phyloP scores from a whole-genome alignment of 2,329 filamentous ascomycete genomes.

The Rhexocercosporidium sp. region DNA sequence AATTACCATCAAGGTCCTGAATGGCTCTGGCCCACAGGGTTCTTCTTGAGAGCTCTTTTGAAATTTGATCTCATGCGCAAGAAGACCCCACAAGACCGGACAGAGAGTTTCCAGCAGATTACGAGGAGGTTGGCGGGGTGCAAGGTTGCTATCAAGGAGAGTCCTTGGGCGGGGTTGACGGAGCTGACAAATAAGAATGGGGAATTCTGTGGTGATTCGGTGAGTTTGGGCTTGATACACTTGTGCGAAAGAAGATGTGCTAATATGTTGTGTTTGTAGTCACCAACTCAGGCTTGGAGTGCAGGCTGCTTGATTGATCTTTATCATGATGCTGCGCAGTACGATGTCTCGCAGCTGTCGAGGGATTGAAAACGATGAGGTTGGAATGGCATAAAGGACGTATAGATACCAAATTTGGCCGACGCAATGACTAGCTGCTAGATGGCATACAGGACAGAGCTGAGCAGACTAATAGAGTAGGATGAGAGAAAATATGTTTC shows the following conservation, averaged over 20 bases:
- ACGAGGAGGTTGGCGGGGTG: conserved; percentile 82
- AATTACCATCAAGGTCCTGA: conserved; percentile 99
- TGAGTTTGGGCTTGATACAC: conserved; percentile 56
- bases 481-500: not conserved
- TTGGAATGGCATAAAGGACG: not conserved
- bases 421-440: not conserved
- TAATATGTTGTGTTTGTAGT: conserved; percentile 53
- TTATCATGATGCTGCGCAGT: conserved; percentile 81
- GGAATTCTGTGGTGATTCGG: conserved; percentile 83
- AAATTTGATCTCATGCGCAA: conserved; percentile 85
- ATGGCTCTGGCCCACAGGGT: conserved; percentile 97
- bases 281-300: conserved; percentile 95
- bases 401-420: too few species aligned
- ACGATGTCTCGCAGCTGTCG: conserved; percentile 33
- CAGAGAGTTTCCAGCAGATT: conserved; percentile 94
- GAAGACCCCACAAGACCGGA: conserved; percentile 67
- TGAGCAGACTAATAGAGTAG: too few species aligned
- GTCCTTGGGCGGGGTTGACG: conserved; percentile 86
- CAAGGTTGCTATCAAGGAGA: conserved; percentile 81
- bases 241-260: conserved; percentile 14
- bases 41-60: conserved; percentile 89
- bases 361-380: not conserved
- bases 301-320: conserved; percentile 93
- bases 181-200: conserved; percentile 94
- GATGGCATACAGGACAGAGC: not conserved